Base-by-base conservation (phyloP, 202 grass and related monocot genomes). In the Tripidium arundinaceum region DNA sequence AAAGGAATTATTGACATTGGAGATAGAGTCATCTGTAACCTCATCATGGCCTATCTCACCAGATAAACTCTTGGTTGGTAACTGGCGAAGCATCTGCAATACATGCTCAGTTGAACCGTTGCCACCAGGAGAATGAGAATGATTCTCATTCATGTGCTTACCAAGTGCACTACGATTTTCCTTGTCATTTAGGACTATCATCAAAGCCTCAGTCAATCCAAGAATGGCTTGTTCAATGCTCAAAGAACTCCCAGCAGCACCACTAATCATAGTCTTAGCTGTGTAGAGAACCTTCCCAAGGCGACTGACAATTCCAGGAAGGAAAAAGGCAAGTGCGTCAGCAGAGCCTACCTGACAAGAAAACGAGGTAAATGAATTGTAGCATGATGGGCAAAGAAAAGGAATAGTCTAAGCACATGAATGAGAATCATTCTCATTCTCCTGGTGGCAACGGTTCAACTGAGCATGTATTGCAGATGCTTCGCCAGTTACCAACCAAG, bases 321-420 rank as follows among this genome's bases (percentile, higher is more conserved):
- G 84, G 77, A 95, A 98, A 86, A 98, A 98, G 65, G 92, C 92
- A 65, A 98, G 90, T 42, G 92, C 90, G 75, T 98, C 95, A 74
- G 95, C 90, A 82, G 90, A 86, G 46, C 92, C 95, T 83, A 98
- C 87, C 95, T 98, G 88, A 82, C 62, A 68, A 87, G 70, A 86
- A 85, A 58, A 70, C 38, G 71, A 81, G 45, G 66, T 76, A 65
- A 68, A 33, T 59, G 22, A 86, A 83, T 74, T 78, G 55, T 78
- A 47, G 24, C 63, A 72, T 57, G 57, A 49, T 47, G 46, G 27
- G 22, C 19, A 75, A 81, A 69, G 6, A 72, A 65, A 65, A 66
- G 16, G 4, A 68, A 68, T 15, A 74, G n/a, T n/a, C n/a, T n/a
- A 75, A 57, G 43, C 52, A 77, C n/a, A 68, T 41, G 36, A 46